These are phyloP conservation scores for Microdochium nivale DNA, from an alignment of 2,329 filamentous ascomycete species.

Conservation along the genomic window DNA sequence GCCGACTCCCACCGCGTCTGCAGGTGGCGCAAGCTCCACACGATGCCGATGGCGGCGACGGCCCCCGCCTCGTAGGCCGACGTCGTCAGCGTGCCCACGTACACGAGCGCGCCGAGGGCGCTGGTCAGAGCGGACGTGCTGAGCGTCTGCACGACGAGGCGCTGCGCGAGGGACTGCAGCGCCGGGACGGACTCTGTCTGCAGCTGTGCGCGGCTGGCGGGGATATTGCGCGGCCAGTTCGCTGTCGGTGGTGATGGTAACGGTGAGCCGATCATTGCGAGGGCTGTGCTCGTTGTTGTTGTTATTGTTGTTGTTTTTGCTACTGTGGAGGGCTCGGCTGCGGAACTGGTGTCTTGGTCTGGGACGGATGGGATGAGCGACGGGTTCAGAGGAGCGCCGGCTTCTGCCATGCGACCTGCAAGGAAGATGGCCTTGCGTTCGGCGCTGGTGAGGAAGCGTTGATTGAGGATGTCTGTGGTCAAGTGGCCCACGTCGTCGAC, in stretches of 20 bases:
- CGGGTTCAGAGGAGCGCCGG: slow-evolving; percentile 15
- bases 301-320: background rate
- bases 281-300: background rate
- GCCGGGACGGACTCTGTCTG: slow-evolving; percentile 59
- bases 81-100: slow-evolving; percentile 44
- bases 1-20: slow-evolving; percentile 56
- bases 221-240: slow-evolving; percentile 68
- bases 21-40: slow-evolving; percentile 49
- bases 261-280: background rate
- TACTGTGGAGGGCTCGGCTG: slow-evolving; percentile 8
- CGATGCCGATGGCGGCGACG: slow-evolving; percentile 50
- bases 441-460: slow-evolving; percentile 67
- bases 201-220: slow-evolving; percentile 59
- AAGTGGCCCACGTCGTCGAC: slow-evolving; percentile 88
- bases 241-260: background rate
- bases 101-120: slow-evolving; percentile 45
- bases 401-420: slow-evolving; percentile 61
- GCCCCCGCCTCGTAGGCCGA: slow-evolving; percentile 53
- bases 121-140: slow-evolving; percentile 59
- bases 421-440: slow-evolving; percentile 80
- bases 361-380: slow-evolving; percentile 3
- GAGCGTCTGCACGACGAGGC: slow-evolving; percentile 65
- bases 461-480: slow-evolving; percentile 66
- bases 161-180: slow-evolving; percentile 65
- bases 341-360: background rate